Base-by-base conservation (phyloP, 345 rosid species). In the Camelina sativa region DNA sequence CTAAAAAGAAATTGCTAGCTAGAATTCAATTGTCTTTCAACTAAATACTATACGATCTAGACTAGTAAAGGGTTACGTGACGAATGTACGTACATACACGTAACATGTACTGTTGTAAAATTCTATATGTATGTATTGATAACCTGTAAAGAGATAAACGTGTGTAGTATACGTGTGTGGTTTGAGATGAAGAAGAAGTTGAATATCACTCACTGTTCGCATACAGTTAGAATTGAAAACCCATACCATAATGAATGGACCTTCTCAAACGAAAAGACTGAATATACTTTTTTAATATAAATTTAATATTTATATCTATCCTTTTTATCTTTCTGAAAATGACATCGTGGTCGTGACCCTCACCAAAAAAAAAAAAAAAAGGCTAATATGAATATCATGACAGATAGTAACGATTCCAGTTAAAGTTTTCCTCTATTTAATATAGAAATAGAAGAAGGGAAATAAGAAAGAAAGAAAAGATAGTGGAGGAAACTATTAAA, bases 401-500 rank as follows among this genome's bases (percentile, higher is more conserved):
- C 60, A 57, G 73, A 65, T 55, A 34, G 71, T 73, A 65, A 56
- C 66, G 78, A 57, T 74, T 56, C 66, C 43, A 43, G 25, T 56
- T 15, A 65, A 65, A 35, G 28, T 22, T 65, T 44, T n/a, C 3
- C 19, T 64, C 53, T 73, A 64, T 16, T 11, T 59, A 8, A 13
- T 43, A 0, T 34, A 34, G 9, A 34, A 34, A 34, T 23, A 7
- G 37, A 76, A 76, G 44, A 64, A 64, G 30, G 25, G 43, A 38
- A 38, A 38, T 4, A 38, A 38, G 43, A 43, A 43, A 75, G 30
- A 62, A 54, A 56, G 50, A 62, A 54, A 56, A 48, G 73, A 65
- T 50, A 72, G 73, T 78, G 77, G 81, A 65, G 73, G 69, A 78
- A 66, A 66, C 63, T 71, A 72, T 77, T 65, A 57, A 41, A 2